Evolutionary conservation across 2,329 filamentous ascomycete species (phyloP), one percentile per base, ranked within the genome.

Genomic region (Talaromyces amestolkiae): DNA sequence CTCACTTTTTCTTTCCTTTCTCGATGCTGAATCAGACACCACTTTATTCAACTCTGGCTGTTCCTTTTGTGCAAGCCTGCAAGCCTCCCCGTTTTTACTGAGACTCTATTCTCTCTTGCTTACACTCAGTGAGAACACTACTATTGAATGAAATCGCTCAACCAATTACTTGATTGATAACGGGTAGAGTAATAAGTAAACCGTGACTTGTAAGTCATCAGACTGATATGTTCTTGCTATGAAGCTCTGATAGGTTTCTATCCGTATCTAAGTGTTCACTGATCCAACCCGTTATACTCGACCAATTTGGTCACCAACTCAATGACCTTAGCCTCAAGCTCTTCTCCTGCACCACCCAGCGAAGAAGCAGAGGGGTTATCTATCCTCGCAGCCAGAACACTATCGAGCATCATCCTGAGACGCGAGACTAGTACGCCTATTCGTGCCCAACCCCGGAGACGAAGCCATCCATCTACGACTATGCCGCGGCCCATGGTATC

Each of bases 381-480:
- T 58, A 97, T 87, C 78, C 93, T 93, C 69, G 85, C 83, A 65
- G 90, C 90, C 72, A 99, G 86, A 67, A 96, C 83, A 69, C 89
- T 87, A 80, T 99, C 95, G 63, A 99, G 84, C 88, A 98, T 91
- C 65, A 88, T 88, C 68, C 95, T 85, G 70, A 99, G 78, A 68
- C 94, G 84, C 54, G 90, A 91, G 2, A 97, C 90, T 70, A 99
- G 78, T 13, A 98, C 94, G 35, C 94, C 95, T 68, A 99, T 95
- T 56, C 95, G 86, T 1, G 95, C 94, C 95, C 95, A 99, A 0
- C 95, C 95, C 27, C 92, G 85, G 37, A 99, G 80, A 41, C 86
- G 77, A 39, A 98, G 82, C 95, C 94, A 98, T 61, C 92, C 93
- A 78, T 98, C 95, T 3, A 99, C 91, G 3, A 97, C 82, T 19